Evolutionary conservation across 1,284 basidiomycete genomes (phyloP).

Genomic region (Mycena citricolor): DNA sequence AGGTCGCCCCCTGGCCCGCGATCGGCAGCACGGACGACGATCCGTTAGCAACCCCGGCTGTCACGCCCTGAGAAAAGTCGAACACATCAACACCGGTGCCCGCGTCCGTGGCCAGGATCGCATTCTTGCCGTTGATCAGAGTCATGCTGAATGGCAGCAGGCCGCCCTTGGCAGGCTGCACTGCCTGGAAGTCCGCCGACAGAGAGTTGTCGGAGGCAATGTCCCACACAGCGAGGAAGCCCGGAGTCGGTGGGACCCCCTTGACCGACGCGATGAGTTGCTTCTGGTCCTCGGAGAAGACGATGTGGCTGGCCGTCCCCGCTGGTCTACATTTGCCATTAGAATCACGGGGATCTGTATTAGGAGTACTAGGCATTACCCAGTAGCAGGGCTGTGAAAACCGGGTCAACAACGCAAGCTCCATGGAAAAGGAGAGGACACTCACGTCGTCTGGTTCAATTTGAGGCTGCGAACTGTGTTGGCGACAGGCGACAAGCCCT

Average conservation of each 20-base stretch:
- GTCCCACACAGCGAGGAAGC: constrained; percentile 48
- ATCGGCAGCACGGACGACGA: constrained; percentile 25
- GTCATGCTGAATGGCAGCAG: constrained; percentile 47
- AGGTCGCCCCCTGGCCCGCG: constrained; percentile 42
- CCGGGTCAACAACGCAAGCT: too few relatives aligned
- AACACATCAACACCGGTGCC: constrained; percentile 37
- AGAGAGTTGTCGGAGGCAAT: constrained; percentile 41
- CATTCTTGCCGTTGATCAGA: constrained; percentile 44
- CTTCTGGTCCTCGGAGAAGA: constrained; percentile 44
- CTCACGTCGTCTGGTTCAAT: constrained; percentile 44
- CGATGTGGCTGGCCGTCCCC: constrained; percentile 41
- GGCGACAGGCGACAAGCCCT: constrained; percentile 38
- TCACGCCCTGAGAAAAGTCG: constrained; percentile 35
- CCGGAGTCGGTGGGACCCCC: constrained; percentile 42
- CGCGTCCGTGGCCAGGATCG: constrained; percentile 47
- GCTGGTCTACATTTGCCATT: too few relatives aligned
- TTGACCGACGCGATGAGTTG: constrained; percentile 48
- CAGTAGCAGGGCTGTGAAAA: constrained; percentile 29
- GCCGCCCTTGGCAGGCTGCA: constrained; percentile 36
- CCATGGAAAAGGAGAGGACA: neutral
- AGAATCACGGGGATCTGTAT: too few relatives aligned
- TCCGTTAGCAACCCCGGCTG: constrained; percentile 26
- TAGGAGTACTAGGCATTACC: too few relatives aligned
- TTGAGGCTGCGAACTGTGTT: constrained; percentile 42
- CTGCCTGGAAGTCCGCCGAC: constrained; percentile 36